Percentiles rank a stretch among this genome's conserved stretches.
phyloP scores from a whole-genome alignment of 345 rosid species.

The Psidium friedrichsthalianum region DNA sequence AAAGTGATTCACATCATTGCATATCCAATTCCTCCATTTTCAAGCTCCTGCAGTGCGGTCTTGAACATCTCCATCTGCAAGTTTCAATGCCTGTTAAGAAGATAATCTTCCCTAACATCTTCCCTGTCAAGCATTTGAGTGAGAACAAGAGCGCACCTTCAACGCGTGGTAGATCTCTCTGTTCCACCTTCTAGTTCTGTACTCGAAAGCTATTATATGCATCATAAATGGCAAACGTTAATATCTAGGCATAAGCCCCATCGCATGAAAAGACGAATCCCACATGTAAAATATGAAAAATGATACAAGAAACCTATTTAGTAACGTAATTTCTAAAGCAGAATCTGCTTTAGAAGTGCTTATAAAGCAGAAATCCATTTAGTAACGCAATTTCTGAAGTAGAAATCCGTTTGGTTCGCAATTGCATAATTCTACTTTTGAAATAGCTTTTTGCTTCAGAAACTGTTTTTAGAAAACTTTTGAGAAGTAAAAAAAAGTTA shows the following conservation, averaged over 20 bases:
- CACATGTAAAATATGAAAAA: neutral
- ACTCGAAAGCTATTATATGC: neutral
- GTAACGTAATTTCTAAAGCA: too few relatives aligned
- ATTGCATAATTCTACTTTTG: too few relatives aligned
- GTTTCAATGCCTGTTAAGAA: neutral
- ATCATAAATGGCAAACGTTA: neutral
- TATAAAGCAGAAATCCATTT: too few relatives aligned
- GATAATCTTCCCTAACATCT: neutral
- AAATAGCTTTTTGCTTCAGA: too few relatives aligned
- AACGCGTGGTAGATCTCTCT: neutral
- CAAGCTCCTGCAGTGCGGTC: neutral
- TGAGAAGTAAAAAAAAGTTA: too few relatives aligned
- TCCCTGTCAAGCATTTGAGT: neutral
- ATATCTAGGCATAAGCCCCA: neutral
- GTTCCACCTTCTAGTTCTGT: conserved; percentile 6
- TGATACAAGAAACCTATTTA: too few relatives aligned
- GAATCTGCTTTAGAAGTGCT: too few relatives aligned
- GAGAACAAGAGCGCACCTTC: neutral
- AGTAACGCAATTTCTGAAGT: too few relatives aligned
- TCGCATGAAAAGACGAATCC: neutral
- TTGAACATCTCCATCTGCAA: conserved; percentile 9
- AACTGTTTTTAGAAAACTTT: too few relatives aligned
- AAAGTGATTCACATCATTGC: neutral
- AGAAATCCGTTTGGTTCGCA: too few relatives aligned
- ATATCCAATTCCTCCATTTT: conserved; percentile 1